Evolutionary conservation across 148 eudicot species (phyloP).

Genomic region (Fagopyrum tataricum): DNA sequence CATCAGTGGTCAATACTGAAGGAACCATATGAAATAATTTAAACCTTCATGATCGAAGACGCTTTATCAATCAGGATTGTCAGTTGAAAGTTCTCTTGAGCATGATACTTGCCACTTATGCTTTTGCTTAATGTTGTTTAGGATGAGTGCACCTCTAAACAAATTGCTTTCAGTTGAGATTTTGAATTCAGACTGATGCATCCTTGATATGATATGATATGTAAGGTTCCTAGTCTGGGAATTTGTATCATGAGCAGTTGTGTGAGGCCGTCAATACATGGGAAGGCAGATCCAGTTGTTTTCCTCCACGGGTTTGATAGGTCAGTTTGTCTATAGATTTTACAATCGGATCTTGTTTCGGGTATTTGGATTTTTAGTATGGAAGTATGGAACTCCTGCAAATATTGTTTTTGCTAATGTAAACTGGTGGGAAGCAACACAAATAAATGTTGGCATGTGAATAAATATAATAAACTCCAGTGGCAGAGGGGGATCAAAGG

Average conservation of each 20-base stretch:
- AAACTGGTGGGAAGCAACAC: background rate
- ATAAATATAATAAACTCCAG: background rate
- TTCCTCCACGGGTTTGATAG: slow-evolving; percentile 96
- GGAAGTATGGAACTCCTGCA: background rate
- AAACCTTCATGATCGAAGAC: background rate
- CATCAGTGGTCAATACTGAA: background rate
- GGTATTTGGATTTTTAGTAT: background rate
- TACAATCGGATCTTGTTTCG: background rate
- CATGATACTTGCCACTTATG: background rate
- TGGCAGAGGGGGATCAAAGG: background rate
- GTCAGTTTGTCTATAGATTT: slow-evolving; percentile 24
- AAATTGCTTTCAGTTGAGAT: background rate
- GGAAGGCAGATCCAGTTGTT: slow-evolving; percentile 53
- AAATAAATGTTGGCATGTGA: background rate
- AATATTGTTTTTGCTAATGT: background rate
- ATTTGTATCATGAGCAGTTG: slow-evolving; percentile 76
- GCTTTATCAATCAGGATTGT: background rate
- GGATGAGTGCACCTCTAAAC: background rate
- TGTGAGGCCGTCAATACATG: slow-evolving; percentile 52
- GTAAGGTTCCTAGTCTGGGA: slow-evolving; percentile 45
- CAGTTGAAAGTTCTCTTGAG: background rate
- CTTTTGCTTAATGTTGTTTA: background rate
- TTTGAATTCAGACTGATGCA: background rate
- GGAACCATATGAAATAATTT: background rate
- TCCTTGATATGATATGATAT: slow-evolving; percentile 3